These are phyloP conservation scores for Condylostoma magnum DNA, from an alignment of 169 alveolate genomes.

Conservation along the genomic window DNA sequence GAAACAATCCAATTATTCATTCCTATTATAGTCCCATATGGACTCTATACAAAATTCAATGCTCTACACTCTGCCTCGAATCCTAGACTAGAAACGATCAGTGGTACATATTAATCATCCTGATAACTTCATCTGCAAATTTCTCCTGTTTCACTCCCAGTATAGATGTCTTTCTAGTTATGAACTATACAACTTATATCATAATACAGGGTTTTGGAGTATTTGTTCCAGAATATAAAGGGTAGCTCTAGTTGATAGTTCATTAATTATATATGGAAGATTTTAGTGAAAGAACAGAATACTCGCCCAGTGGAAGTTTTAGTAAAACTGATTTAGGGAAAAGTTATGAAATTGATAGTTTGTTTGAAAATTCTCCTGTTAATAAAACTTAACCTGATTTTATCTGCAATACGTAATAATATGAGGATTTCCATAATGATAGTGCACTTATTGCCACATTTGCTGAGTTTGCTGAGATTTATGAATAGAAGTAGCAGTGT, in stretches of 20 bases:
- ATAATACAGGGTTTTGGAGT: background rate
- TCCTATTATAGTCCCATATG: constrained; percentile 1
- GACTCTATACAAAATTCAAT: background rate
- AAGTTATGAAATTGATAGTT: too few species aligned
- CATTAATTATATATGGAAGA: background rate
- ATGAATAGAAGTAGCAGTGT: too few species aligned
- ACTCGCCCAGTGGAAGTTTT: too few species aligned
- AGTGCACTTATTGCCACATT: too few species aligned
- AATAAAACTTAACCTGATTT: too few species aligned
- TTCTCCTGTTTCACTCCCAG: constrained; percentile 28
- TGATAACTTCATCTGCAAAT: background rate
- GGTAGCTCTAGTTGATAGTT: background rate
- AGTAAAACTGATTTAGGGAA: too few species aligned
- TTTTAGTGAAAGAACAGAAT: too few species aligned
- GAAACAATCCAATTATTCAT: background rate
- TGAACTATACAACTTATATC: background rate
- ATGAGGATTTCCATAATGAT: too few species aligned
- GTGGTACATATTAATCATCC: constrained; percentile 5
- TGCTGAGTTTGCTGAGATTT: too few species aligned
- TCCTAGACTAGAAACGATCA: background rate
- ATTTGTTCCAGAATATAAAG: constrained; percentile 27
- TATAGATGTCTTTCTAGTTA: background rate
- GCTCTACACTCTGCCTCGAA: background rate
- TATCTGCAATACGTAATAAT: too few species aligned
- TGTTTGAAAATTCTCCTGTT: too few species aligned